Evolutionary conservation across 1,284 basidiomycete species (phyloP).

Genomic region (Vanrija sp.): DNA sequence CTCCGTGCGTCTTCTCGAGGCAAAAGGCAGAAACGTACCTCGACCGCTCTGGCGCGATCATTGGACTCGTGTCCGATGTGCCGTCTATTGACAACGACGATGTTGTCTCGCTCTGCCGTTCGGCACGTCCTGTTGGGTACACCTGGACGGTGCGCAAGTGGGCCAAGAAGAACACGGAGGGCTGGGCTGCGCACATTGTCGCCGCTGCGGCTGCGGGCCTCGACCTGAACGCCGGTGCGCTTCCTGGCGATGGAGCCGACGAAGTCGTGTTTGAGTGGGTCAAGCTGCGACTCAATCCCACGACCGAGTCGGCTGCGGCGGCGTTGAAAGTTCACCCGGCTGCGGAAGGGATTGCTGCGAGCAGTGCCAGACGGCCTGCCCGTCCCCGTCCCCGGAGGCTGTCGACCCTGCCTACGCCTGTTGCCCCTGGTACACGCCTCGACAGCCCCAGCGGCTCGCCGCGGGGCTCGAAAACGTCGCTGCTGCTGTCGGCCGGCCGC

Average conservation of each 20-base stretch:
- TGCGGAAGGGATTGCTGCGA: neutral
- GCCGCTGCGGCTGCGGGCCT: slow-evolving; percentile 41
- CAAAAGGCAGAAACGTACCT: slow-evolving; percentile 22
- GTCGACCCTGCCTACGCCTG: slow-evolving; percentile 2
- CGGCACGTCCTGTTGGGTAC: slow-evolving; percentile 54
- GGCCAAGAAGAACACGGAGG: slow-evolving; percentile 58
- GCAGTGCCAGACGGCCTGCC: neutral
- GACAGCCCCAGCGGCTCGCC: neutral
- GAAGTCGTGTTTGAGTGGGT: slow-evolving; percentile 50
- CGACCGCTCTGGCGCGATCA: slow-evolving; percentile 31
- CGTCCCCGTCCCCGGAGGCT: slow-evolving; percentile 3
- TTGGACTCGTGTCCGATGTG: slow-evolving; percentile 21
- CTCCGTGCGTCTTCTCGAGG: slow-evolving; percentile 31
- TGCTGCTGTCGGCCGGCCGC: neutral
- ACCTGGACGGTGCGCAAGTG: slow-evolving; percentile 77
- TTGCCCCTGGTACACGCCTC: too few species aligned
- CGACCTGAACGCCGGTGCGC: slow-evolving; percentile 27
- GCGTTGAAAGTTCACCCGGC: slow-evolving; percentile 12
- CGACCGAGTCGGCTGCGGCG: slow-evolving; percentile 5
- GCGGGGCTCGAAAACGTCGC: slow-evolving; percentile 1
- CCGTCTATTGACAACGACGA: neutral
- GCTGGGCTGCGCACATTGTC: slow-evolving; percentile 40
- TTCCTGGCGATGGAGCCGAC: slow-evolving; percentile 26
- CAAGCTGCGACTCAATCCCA: slow-evolving; percentile 26
- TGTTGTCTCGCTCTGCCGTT: slow-evolving; percentile 13